These are phyloP conservation scores for Sisymbrium irio DNA, from an alignment of 345 rosid species.

Conservation along the genomic window DNA sequence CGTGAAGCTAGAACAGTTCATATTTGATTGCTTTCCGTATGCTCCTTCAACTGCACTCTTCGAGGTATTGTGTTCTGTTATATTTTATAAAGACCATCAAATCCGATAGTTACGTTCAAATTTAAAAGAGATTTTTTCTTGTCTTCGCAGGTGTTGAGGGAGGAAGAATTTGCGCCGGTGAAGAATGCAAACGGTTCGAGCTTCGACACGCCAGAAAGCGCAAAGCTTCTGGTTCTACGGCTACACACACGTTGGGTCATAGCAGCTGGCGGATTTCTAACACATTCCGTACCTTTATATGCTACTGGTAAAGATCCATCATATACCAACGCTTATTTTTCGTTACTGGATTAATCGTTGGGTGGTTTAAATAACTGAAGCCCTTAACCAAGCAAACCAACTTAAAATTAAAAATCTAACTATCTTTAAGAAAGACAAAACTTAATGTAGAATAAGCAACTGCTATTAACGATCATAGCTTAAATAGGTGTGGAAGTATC, in stretches of 20 bases:
- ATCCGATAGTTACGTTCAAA: neutral
- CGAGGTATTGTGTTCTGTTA: slow-evolving; percentile 53
- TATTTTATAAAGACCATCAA: neutral
- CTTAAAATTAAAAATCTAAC: too few relatives aligned
- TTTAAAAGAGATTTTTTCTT: neutral
- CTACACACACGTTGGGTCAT: slow-evolving; percentile 93
- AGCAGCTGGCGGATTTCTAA: slow-evolving; percentile 97
- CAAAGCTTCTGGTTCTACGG: slow-evolving; percentile 77
- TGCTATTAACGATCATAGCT: slow-evolving; percentile 10
- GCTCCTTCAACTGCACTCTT: slow-evolving; percentile 96
- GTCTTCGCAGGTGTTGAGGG: slow-evolving; percentile 63
- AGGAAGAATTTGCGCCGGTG: slow-evolving; percentile 97
- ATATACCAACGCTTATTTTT: neutral
- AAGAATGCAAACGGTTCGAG: slow-evolving; percentile 93
- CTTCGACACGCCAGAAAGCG: slow-evolving; percentile 94
- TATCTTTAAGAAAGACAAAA: neutral
- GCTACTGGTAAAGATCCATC: slow-evolving; percentile 65
- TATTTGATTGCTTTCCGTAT: slow-evolving; percentile 94
- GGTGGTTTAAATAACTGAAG: neutral
- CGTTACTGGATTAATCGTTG: neutral
- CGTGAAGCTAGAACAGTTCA: slow-evolving; percentile 87
- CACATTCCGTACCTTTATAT: slow-evolving; percentile 95
- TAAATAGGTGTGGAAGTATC: slow-evolving; percentile 93
- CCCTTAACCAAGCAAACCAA: neutral
- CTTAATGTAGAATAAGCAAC: neutral